Conservation (phyloP, 2,329 filamentous ascomycete species). For the Fusarium virguliforme region DNA sequence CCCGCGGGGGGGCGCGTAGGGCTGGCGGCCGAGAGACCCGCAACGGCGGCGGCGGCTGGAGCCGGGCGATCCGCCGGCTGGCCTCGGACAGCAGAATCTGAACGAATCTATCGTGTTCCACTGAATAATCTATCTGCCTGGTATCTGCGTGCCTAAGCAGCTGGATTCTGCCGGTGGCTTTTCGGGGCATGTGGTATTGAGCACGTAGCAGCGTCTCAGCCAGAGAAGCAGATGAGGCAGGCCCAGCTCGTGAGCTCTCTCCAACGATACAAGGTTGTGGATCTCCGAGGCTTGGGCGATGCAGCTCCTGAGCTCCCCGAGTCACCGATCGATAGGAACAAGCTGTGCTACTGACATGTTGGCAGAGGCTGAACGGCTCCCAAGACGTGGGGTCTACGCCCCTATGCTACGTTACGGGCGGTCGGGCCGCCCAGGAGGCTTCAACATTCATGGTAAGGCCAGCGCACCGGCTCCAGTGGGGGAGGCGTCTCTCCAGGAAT, state of each 20-base stretch:
- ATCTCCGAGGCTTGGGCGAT: conserved; percentile 14
- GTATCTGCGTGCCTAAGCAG: background rate
- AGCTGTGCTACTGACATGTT: background rate
- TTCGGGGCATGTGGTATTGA: background rate
- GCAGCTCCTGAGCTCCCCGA: conserved; percentile 14
- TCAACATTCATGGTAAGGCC: conserved; percentile 6
- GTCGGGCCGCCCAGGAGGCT: conserved; percentile 8
- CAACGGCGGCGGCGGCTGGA: conserved; percentile 38
- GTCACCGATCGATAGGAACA: background rate
- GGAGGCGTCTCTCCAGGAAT: conserved; percentile 19
- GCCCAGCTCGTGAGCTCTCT: background rate
- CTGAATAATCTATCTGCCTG: conserved; percentile 1
- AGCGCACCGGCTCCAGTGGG: conserved; percentile 8
- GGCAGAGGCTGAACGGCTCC: conserved; percentile 4
- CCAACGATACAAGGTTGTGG: conserved; percentile 14
- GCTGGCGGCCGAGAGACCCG: conserved; percentile 37
- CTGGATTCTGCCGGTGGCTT: background rate
- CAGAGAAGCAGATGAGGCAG: background rate
- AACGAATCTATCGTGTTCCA: background rate
- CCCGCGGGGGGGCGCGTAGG: conserved; percentile 30
- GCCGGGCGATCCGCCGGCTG: conserved; percentile 36
- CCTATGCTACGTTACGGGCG: conserved; percentile 40
- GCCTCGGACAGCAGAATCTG: conserved; percentile 22
- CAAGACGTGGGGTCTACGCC: conserved; percentile 9
- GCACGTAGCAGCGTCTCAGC: background rate